Conservation (phyloP, 2,329 filamentous ascomycete genomes). For the Corinectria fuckeliana region DNA sequence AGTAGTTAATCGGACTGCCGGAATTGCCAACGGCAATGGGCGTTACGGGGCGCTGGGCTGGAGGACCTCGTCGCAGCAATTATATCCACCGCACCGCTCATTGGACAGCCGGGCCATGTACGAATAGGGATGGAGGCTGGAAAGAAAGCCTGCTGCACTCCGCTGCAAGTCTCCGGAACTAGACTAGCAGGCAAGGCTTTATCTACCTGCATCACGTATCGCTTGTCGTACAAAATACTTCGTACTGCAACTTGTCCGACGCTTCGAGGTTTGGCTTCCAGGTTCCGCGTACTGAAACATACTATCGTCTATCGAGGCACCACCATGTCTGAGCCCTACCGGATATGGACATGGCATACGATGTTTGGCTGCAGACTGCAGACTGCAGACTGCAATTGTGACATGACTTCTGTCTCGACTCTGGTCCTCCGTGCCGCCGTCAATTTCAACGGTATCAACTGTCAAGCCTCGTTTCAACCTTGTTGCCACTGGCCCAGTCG, state of each 20-base stretch:
- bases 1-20: no score
- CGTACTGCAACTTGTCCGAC: not conserved
- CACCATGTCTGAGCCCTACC: not conserved
- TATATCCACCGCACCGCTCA: not conserved
- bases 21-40: no score
- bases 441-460: slow-evolving; percentile 7
- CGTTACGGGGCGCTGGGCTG: not conserved
- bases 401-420: slow-evolving; percentile 9
- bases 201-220: not conserved
- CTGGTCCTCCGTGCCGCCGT: slow-evolving; percentile 5
- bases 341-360: slow-evolving; percentile 5
- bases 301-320: slow-evolving; percentile 11
- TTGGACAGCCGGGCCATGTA: not conserved
- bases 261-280: not conserved
- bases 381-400: not conserved
- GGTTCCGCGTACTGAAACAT: slow-evolving; percentile 10
- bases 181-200: not conserved
- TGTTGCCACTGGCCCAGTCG: not conserved
- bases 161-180: not conserved
- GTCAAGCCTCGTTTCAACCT: slow-evolving; percentile 7
- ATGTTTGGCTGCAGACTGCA: not conserved
- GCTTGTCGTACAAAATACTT: not conserved
- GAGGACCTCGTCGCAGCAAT: not conserved
- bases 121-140: not conserved
- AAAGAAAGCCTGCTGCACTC: not conserved